Base-by-base conservation (phyloP, 192 early-diverging fungal genomes). In the Chytriomyces hyalinus region DNA sequence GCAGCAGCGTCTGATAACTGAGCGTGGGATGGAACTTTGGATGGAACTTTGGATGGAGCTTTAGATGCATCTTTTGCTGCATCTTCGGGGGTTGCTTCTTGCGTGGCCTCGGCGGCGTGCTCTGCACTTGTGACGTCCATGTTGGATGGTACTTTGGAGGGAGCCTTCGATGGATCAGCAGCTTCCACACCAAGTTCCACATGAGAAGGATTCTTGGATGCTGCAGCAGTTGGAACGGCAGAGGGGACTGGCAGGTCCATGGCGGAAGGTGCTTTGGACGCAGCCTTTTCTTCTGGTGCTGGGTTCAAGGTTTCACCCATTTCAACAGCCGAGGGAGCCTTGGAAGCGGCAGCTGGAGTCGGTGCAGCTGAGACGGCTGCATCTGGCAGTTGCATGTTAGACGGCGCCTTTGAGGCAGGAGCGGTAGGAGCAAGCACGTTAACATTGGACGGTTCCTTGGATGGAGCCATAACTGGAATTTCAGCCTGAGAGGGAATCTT, bases 161-260 rank as follows among this genome's bases (percentile, higher is more conserved):
- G 36, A 36, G 36, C 36, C 36, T 36, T 36, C 0, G 36, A 36
- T 1, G 36, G 36, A 60, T n/a, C 57, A n/a, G 15, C 57, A 17
- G 57, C 57, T 22, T 60, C 22, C 1, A 5, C 22, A 4, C 57
- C 57, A 1, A 60, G 17, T 60, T 60, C 17, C 57, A 4, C 57
- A 60, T 17, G 15, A 5, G 57, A 22, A n/a, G 57, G 57, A 5
- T 17, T 22, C 4, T 60, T 60, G 22, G 57, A 60, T 1, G 22
- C 57, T 60, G 4, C 57, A 60, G 57, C 57, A 60, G 57, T n/a
- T 60, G 57, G 57, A 60, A 60, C 57, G 15, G 15, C 22, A n/a
- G 57, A 4, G 22, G 57, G 57, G 22, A 60, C 22, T n/a, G 57
- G 17, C 22, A 22, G 1, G 17, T n/a, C 57, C 57, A 22, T 22